Conservation (phyloP, 75 land plant genomes). For the Pseudotsuga menziesii region DNA sequence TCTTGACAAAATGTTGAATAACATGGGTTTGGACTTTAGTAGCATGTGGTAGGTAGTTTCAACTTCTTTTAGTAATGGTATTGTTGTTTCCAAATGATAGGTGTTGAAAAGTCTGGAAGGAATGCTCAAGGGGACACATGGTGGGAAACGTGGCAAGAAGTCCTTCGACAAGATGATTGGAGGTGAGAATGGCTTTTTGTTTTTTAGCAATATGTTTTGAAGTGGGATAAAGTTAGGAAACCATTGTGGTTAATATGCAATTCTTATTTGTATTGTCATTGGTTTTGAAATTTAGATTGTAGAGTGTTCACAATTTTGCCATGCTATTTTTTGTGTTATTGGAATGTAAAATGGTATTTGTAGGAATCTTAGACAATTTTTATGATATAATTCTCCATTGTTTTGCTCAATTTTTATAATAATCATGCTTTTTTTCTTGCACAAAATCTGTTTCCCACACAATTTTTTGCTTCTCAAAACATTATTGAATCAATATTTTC, state of each 20-base stretch:
- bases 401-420: too few species aligned
- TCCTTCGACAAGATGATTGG: constrained; percentile 90
- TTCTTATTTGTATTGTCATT: background rate
- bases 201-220: background rate
- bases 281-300: background rate
- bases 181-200: constrained; percentile 38
- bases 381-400: background rate
- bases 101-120: constrained; percentile 94
- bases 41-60: background rate
- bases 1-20: background rate
- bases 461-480: too few species aligned
- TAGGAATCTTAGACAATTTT: background rate
- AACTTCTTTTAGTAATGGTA: background rate
- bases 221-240: background rate
- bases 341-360: background rate
- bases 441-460: too few species aligned
- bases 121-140: constrained; percentile 96
- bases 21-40: background rate
- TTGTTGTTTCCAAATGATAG: constrained; percentile 22
- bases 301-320: background rate
- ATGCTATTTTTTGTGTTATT: background rate
- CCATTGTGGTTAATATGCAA: background rate
- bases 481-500: too few species aligned
- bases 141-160: constrained; percentile 99
- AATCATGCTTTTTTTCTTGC: too few species aligned